Base-by-base conservation (phyloP, 345 rosid genomes). In the Lepidium aucheri region DNA sequence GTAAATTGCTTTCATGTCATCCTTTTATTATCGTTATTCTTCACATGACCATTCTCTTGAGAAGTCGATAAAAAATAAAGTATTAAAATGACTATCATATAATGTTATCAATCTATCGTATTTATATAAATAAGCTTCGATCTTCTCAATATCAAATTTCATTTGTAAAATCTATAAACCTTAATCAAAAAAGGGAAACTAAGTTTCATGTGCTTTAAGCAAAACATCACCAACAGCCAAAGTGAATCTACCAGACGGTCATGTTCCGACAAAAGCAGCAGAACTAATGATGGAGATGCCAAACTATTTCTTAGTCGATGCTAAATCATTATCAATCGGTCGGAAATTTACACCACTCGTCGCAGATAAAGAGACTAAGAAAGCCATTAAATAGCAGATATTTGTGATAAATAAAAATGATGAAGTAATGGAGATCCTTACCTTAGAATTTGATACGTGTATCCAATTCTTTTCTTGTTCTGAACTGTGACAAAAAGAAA, bases 241-340 rank as follows among this genome's bases (percentile, higher is more conserved):
- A 63, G 91, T 87, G 40, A 44, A 89, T 26, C 76, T 89, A 38
- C 96, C 96, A 0, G 67, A 75, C 56, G 89, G 96, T 8, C 50
- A 74, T 26, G 72, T 67, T 6, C 86, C 86, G 7, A 70, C 74
- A 42, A 89, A 81, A 46, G 98, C 91, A 0, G 98, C 96, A 0
- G 98, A 92, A 78, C 74, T 89, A 51, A 92, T 92, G 96, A 62
- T 92, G n/a, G 98, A 89, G 65, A 80, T 73, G 6, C 91, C 98
- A 0, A 86, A 74, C 61, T 77, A 72, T 82, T 92, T 92, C 84
- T 54, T 92, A 2, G 79, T 77, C 0, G 82, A 89, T 64, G 73
- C 91, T 2, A 79, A 66, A 30, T 84, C 93, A 0, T 84, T 92
- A 12, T 81, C 74, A 22, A 52, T 79, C 7, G 91, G 89, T 16